phyloP scores from a whole-genome alignment of 345 rosid species.

The Boechera retrofracta region DNA sequence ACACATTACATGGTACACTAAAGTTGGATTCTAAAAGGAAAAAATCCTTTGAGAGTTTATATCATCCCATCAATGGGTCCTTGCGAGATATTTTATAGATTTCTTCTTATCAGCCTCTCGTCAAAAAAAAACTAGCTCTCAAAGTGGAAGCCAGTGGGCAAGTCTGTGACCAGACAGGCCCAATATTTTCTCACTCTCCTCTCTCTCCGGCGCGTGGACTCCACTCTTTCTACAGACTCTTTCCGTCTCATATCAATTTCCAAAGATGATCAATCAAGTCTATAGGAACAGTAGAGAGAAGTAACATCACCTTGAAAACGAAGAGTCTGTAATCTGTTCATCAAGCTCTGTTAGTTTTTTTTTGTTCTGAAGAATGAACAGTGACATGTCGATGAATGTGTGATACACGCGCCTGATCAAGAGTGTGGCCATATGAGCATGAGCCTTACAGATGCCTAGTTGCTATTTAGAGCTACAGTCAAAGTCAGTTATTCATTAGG shows the following conservation, averaged over 20 bases:
- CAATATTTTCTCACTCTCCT: constrained; percentile 26
- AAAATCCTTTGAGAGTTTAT: constrained; percentile 18
- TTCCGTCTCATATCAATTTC: background rate
- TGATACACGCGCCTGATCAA: constrained; percentile 35
- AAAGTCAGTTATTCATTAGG: constrained; percentile 44
- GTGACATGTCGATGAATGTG: constrained; percentile 21
- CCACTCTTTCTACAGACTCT: background rate
- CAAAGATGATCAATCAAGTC: constrained; percentile 18
- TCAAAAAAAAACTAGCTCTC: constrained; percentile 26
- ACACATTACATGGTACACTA: constrained; percentile 34
- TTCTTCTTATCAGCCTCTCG: constrained; percentile 41
- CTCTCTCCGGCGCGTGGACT: constrained; percentile 33
- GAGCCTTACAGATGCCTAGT: constrained; percentile 40
- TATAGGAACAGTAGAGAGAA: background rate
- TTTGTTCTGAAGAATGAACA: background rate
- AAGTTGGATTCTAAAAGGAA: constrained; percentile 30
- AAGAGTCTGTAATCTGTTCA: constrained; percentile 19
- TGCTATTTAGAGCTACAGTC: constrained; percentile 47
- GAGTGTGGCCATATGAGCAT: constrained; percentile 32
- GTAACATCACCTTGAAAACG: constrained; percentile 25
- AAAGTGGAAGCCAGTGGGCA: constrained; percentile 42
- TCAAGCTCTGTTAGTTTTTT: background rate
- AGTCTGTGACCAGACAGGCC: constrained; percentile 31
- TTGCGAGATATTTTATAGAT: constrained; percentile 29
- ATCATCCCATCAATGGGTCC: constrained; percentile 43